A percentile compares a stretch with the other conserved stretches of the same genome.
phyloP scores from a whole-genome alignment of 2,329 filamentous ascomycete genomes.

The Talaromyces sp. region DNA sequence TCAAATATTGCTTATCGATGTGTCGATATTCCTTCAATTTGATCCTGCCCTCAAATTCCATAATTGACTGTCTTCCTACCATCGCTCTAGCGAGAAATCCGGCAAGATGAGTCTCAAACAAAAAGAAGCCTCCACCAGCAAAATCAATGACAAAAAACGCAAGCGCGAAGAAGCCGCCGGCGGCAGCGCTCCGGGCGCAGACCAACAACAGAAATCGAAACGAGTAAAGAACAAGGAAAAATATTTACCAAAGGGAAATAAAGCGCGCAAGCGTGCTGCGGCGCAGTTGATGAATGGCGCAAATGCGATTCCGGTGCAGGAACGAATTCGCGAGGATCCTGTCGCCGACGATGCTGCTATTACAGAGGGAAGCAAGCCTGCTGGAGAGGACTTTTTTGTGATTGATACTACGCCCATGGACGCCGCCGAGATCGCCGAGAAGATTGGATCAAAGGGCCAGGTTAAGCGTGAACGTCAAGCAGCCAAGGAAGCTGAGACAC shows the following conservation, averaged over 20 bases:
- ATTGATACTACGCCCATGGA: conserved; percentile 18
- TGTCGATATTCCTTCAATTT: background rate
- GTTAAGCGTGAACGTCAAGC: conserved; percentile 3
- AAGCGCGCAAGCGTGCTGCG: conserved; percentile 21
- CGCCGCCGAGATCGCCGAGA: conserved; percentile 15
- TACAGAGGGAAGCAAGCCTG: background rate
- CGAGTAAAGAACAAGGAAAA: conserved; percentile 18
- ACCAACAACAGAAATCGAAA: conserved; percentile 32
- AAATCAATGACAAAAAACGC: conserved; percentile 39
- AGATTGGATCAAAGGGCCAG: conserved; percentile 14
- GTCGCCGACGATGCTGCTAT: background rate
- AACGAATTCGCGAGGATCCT: background rate
- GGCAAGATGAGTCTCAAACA: conserved; percentile 1
- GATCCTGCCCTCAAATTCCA: background rate
- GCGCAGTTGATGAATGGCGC: conserved; percentile 15
- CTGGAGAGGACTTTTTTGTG: conserved; percentile 10
- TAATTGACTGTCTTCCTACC: background rate
- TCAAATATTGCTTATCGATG: no score
- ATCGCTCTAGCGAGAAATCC: background rate
- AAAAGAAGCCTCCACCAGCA: conserved; percentile 10
- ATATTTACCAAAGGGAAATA: conserved; percentile 29
- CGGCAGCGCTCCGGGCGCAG: conserved; percentile 20
- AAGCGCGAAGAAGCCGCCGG: conserved; percentile 33
- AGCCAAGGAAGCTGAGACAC: background rate
- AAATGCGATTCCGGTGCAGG: conserved; percentile 18